Evolutionary conservation across 257 asterid genomes (phyloP), one percentile per base, ranked within the genome.

Genomic region (Anisodus tanguticus): DNA sequence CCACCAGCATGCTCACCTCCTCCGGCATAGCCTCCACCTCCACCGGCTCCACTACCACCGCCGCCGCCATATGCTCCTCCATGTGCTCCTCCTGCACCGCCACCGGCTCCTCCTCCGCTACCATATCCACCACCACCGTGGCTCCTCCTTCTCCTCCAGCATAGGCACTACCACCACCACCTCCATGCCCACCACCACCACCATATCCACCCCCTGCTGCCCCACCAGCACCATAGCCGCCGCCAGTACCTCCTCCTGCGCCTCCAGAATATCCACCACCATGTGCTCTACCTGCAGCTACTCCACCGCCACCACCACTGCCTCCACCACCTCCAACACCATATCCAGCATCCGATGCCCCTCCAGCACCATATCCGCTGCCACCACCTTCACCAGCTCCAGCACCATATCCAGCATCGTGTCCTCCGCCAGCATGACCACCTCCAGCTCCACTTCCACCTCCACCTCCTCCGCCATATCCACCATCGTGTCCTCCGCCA

Each of bases 1-100:
- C 91, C 91, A 57, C 88, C 89, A 0, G 85, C 92, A n/a, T 83
- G 86, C 63, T 59, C 91, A 83, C 89, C 85, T 69, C 90, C 86
- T 45, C 90, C 87, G 2, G 81, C 90, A 10, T 78, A 85, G 2
- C 49, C 90, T 0, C 83, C 77, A 0, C 64, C 64, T 1, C 59
- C 83, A 43, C 86, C 81, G 17, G 58, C 43, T 17, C 76, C 87
- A 37, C 80, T 49, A 2, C 77, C 45, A 6, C 59, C 85, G 5
- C 81, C 84, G 2, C 86, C 84, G 10, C 68, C 81, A 11, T 72
- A 72, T 76, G 81, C 81, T 76, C 81, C 83, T 17, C 74, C 84
- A 66, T 67, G 78, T 37, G 81, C 84, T 11, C 84, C 84, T 8
- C 83, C 86, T 2, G 83, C 79, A 63, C 22, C 63, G 7, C 87